Evolutionary conservation across 306 rosid species (phyloP).

Genomic region (Cucurbita maxima): DNA sequence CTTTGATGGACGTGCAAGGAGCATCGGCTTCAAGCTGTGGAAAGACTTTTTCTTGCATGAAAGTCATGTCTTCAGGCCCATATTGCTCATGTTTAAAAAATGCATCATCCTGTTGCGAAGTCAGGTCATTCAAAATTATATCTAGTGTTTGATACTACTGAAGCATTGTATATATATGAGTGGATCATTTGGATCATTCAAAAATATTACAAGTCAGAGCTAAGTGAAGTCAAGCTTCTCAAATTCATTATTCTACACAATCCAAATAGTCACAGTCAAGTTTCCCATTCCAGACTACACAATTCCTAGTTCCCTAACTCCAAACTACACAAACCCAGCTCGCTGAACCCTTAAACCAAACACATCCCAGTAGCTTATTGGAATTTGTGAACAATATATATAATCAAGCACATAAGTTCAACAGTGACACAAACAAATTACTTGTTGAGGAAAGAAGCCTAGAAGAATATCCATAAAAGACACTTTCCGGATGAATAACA

Average conservation of each 20-base stretch:
- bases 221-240: neutral
- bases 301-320: neutral
- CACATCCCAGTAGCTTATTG: no score
- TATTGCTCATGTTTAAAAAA: conserved; percentile 24
- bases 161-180: neutral
- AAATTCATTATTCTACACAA: neutral
- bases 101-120: conserved; percentile 33
- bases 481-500: no score
- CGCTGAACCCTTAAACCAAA: no score
- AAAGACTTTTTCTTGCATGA: conserved; percentile 65
- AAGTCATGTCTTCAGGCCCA: conserved; percentile 72
- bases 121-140: neutral
- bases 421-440: no score
- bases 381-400: no score
- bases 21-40: conserved; percentile 13
- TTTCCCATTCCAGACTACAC: no score
- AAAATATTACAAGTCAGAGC: neutral
- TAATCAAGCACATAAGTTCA: no score
- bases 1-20: conserved; percentile 25
- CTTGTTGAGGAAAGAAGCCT: no score
- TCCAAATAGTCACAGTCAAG: neutral
- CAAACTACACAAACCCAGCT: no score
- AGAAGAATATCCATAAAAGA: no score
- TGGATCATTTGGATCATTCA: neutral
- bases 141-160: neutral